phyloP scores from a whole-genome alignment of 495 filamentous ascomycete species.

The Staphylotrichum longicolle region DNA sequence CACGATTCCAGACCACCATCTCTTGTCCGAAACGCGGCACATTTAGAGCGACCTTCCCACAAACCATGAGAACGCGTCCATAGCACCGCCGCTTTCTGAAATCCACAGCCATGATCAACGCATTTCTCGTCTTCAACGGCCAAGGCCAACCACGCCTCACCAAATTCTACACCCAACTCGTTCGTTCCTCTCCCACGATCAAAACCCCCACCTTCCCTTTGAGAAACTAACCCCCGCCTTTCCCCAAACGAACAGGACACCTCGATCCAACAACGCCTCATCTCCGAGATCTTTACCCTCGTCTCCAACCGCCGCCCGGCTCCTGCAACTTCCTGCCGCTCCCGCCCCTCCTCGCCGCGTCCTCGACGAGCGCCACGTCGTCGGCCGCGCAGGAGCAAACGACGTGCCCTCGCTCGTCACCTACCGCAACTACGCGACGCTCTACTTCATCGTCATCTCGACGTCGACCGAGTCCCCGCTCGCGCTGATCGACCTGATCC shows the following conservation, averaged over 20 bases:
- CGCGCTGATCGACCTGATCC: conserved; percentile 91
- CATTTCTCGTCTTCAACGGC: conserved; percentile 98
- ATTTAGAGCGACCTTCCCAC: not conserved
- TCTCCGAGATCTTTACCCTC: conserved; percentile 96
- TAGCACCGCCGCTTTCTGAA: not conserved
- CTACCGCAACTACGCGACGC: conserved; percentile 96
- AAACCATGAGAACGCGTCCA: not conserved
- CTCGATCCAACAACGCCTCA: conserved; percentile 90
- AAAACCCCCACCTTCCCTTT: not conserved
- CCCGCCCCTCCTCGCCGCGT: conserved; percentile 50
- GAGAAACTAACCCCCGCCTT: conserved; percentile 9
- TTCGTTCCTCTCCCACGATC: conserved; percentile 40
- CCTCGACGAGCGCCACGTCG: conserved; percentile 52
- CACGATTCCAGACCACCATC: not conserved
- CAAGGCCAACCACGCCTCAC: conserved; percentile 92
- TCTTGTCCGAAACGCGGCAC: not conserved
- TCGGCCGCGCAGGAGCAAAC: conserved; percentile 59
- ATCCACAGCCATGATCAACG: conserved; percentile 79
- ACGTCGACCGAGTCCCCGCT: conserved; percentile 97
- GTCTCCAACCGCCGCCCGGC: conserved; percentile 79
- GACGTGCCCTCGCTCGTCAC: conserved; percentile 94
- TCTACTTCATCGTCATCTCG: conserved; percentile 97
- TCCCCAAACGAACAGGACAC: conserved; percentile 63
- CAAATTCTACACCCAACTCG: conserved; percentile 98
- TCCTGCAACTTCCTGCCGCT: conserved; percentile 95